Base-by-base conservation (phyloP, 768 basidiomycete genomes). In the Phylloporus sp. region DNA sequence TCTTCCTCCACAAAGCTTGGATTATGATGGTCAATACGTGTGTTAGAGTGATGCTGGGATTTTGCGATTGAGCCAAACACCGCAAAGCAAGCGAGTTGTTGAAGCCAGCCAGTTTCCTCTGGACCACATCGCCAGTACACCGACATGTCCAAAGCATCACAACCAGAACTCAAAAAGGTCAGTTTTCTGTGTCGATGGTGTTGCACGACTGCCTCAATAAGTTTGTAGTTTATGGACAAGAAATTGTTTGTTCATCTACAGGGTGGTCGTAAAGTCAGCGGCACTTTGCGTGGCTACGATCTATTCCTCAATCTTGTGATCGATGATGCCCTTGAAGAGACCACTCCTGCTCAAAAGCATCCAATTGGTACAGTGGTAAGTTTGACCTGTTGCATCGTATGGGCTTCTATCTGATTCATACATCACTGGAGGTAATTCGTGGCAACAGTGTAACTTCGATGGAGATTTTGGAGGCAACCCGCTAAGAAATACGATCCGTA, bases 121-220 rank as follows among this genome's bases (percentile, higher is more conserved):
- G 13, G 27, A 11, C 38, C 42, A n/a, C 26, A 22, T 18, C 56
- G 27, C 22, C 40, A 24, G 44, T 22, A 6, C 27, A 46, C 56
- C 61, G 73, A 55, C 67, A 91, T 94, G 91, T 92, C 91, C 36
- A 92, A 93, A 77, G 90, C 92, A 61, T 91, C 93, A 40, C 92
- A 97, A 71, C 95, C 95, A 54, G 95, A 98, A 70, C 80, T 98
- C 54, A 98, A 97, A 81, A 98, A 95, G 85, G 95, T 94, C n/a
- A n/a, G 58, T 39, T 47, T 20, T 49, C 22, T 45, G 20, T 36
- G 36, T 9, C 15, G 39, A 40, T 53, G 39, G 11, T 20, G 39
- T 60, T 38, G 31, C 28, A 22, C 16, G 28, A 40, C 28, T 28
- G 4, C 29, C 32, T 15, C 26, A 23, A 11, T 11, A 29, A 16